Evolutionary conservation across 257 asterid species (phyloP), one percentile per base, ranked within the genome.

Genomic region (Solanum medicagineum): DNA sequence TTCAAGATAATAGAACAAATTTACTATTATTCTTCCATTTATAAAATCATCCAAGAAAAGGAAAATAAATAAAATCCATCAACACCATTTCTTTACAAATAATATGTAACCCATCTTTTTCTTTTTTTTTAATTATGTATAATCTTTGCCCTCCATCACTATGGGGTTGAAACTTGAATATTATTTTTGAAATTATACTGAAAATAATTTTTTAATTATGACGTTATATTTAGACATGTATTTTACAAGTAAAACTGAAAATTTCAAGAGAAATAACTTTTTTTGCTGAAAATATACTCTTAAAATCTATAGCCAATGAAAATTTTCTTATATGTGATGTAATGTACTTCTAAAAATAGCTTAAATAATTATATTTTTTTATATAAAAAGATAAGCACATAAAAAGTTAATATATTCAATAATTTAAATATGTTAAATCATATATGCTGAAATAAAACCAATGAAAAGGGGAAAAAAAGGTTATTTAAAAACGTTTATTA

Each of bases 291-390:
- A 44, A 44, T 6, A 20, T 20, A 20, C 14, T 57, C 3, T 4
- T 2, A 59, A 59, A 20, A 59, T 59, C 0, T 57, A 57, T 20
- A 57, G 0, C 4, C 29, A 59, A 20, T 0, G 3, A 59, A 20
- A 0, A 4, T 36, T 9, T 20, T 9, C 20, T 59, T 0, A 9
- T 54, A 20, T 59, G 20, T 1, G 29, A 2, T 9, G 14, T 59
- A 12, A 11, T 62, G 4, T 24, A 24, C 17, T 6, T 62, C 16
- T 10, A 62, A 62, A 62, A 62, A 22, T 62, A 62, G 40, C 32
- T 62, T 16, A 62, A 62, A 24, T 0, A 1, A 36, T 62, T 24
- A 62, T 36, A 59, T 22, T 60, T 60, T 44, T 7, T 1, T 60
- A 10, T 7, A 3, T 11, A 11, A 60, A 10, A 9, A 22, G 5